phyloP scores from a whole-genome alignment of 139 green algal species.

The Mychonastes homosphaera region DNA sequence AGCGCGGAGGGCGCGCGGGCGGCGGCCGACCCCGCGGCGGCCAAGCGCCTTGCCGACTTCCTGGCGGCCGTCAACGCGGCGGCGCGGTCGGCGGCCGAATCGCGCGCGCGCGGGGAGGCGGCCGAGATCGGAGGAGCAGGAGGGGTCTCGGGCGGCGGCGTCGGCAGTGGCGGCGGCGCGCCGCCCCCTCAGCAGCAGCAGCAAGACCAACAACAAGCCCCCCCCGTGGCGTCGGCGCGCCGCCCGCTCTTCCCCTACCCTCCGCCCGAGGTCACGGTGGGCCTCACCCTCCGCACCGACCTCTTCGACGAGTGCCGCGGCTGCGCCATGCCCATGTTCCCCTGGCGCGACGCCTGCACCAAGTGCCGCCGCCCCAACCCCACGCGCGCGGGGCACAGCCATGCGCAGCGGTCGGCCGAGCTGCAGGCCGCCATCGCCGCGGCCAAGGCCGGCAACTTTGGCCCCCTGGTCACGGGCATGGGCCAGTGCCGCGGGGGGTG shows the following conservation, averaged over 20 bases:
- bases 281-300: neutral
- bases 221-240: neutral
- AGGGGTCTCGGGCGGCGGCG: too few species aligned
- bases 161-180: too few species aligned
- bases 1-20: too few species aligned
- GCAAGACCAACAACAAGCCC: neutral
- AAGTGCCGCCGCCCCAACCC: slow-evolving; percentile 17
- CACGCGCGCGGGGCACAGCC: slow-evolving; percentile 8
- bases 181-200: neutral
- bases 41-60: neutral
- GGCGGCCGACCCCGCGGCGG: neutral
- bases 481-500: neutral
- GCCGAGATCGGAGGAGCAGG: neutral
- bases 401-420: neutral
- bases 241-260: neutral
- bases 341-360: slow-evolving; percentile 21
- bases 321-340: slow-evolving; percentile 18
- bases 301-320: slow-evolving; percentile 5
- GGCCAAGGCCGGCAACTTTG: neutral
- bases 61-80: neutral
- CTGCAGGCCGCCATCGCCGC: slow-evolving; percentile 3
- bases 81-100: neutral
- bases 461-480: too few species aligned
- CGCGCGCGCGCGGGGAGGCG: neutral
- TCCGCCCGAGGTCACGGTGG: neutral